phyloP scores from a whole-genome alignment of 768 basidiomycete genomes.

The Pleurotus citrinopileatus region DNA sequence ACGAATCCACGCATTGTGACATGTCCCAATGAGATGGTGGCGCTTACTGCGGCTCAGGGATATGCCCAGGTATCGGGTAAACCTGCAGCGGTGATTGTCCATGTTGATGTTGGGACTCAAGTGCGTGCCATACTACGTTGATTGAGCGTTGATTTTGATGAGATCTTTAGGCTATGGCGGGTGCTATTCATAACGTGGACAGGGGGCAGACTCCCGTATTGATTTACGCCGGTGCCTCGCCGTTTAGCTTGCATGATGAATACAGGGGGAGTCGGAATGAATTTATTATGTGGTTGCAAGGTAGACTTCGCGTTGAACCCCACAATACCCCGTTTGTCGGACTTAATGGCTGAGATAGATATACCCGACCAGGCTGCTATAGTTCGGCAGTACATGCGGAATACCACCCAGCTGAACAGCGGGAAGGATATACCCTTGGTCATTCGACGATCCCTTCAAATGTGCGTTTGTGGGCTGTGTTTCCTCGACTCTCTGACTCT shows the following conservation, averaged over 20 bases:
- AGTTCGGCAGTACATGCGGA: slow-evolving; percentile 74
- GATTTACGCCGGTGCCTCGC: slow-evolving; percentile 71
- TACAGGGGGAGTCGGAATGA: slow-evolving; percentile 65
- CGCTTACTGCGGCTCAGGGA: slow-evolving; percentile 68
- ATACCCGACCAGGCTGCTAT: slow-evolving; percentile 70
- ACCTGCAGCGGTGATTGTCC: slow-evolving; percentile 71
- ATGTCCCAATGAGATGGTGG: slow-evolving; percentile 78
- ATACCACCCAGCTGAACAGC: slow-evolving; percentile 56
- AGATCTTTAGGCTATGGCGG: slow-evolving; percentile 51
- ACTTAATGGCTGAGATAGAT: no score
- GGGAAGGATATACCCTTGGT: slow-evolving; percentile 48
- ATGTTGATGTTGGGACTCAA: slow-evolving; percentile 73
- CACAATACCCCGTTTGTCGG: no score
- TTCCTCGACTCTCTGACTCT: not conserved
- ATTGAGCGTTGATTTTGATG: not conserved
- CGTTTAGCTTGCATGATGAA: slow-evolving; percentile 55
- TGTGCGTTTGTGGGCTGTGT: slow-evolving; percentile 34
- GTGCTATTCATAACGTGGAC: slow-evolving; percentile 72
- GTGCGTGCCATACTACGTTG: slow-evolving; percentile 25
- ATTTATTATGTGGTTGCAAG: slow-evolving; percentile 74
- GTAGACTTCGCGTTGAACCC: slow-evolving; percentile 32
- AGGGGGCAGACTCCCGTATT: slow-evolving; percentile 57
- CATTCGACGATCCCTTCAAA: slow-evolving; percentile 59
- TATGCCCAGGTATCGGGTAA: slow-evolving; percentile 64
- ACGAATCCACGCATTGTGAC: slow-evolving; percentile 55